Evolutionary conservation across 345 rosid genomes (phyloP), one percentile per base, ranked within the genome.

Genomic region (Erysimum cheiranthoides): DNA sequence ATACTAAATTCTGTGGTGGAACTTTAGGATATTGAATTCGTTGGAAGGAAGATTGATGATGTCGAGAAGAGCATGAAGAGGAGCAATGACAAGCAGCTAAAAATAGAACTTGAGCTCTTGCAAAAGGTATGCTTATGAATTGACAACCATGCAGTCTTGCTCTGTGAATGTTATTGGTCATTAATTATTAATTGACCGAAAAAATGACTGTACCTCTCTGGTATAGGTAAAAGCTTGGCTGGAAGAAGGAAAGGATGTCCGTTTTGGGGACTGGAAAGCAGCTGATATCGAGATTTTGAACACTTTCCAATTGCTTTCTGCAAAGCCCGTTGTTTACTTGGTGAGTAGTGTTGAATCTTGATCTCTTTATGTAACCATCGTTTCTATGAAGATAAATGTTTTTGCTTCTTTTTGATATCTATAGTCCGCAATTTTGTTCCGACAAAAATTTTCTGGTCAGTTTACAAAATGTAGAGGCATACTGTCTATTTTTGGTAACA

Each of bases 61-160:
- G 58, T 92, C 3, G 96, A 92, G 80, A 95, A 92, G 89, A 90
- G 96, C 94, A 89, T 95, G 98, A 95, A 90, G 85, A 90, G 97
- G 86, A 95, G 99, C 93, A 95, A 95, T 75, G 97, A 95, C 83
- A 92, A 95, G 82, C 92, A 84, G 79, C 82, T 95, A 0, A 95
- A 92, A 83, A 70, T 90, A 68, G 98, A 95, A 85, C 87, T 30
- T 66, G 99, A 95, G 72, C 85, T 79, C 80, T 79, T 79, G 73
- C 78, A 6, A 62, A 73, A 69, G 82, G 79, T 79, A 43, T 57
- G 54, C 51, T 35, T 62, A 53, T 68, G 8, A 56, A 30, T 21
- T 56, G 13, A 27, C 17, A 25, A 43, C 25, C 58, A 50, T 34
- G 49, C 68, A 39, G 38, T 27, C 18, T 36, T 58, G 9, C 66